phyloP scores from a whole-genome alignment of 2,329 filamentous ascomycete genomes.

The Ophiosphaerella narmari region DNA sequence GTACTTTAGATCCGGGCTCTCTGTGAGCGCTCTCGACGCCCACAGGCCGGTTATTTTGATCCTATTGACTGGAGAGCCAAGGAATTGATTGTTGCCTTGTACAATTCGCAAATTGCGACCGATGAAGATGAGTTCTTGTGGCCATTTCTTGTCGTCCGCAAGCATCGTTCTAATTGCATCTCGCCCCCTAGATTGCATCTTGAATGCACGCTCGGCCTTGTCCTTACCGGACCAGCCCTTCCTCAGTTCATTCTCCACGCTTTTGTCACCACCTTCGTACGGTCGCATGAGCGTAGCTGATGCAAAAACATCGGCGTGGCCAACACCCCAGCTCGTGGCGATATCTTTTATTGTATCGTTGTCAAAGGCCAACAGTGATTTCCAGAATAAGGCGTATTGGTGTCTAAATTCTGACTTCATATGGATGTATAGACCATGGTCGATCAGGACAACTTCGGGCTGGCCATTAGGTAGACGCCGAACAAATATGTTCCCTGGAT shows the following conservation, averaged over 20 bases:
- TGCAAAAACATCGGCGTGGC: slow-evolving; percentile 87
- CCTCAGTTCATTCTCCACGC: slow-evolving; percentile 64
- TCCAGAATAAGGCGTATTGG: slow-evolving; percentile 92
- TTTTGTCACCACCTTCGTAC: slow-evolving; percentile 81
- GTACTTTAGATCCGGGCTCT: slow-evolving; percentile 68
- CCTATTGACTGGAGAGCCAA: slow-evolving; percentile 85
- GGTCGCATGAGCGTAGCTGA: slow-evolving; percentile 87
- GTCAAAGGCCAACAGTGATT: slow-evolving; percentile 90
- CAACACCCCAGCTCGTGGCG: slow-evolving; percentile 82
- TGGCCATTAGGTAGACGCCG: slow-evolving; percentile 80
- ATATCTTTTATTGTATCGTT: slow-evolving; percentile 76
- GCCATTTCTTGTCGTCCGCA: slow-evolving; percentile 84
- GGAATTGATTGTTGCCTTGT: slow-evolving; percentile 88
- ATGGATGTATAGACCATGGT: slow-evolving; percentile 94
- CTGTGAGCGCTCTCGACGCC: slow-evolving; percentile 82
- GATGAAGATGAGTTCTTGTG: slow-evolving; percentile 89
- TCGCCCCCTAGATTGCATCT: slow-evolving; percentile 76
- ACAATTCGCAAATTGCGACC: slow-evolving; percentile 91
- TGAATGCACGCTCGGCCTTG: slow-evolving; percentile 67
- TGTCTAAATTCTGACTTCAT: slow-evolving; percentile 83
- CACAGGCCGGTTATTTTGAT: slow-evolving; percentile 93
- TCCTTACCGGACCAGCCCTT: slow-evolving; percentile 59
- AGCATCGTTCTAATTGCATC: slow-evolving; percentile 78
- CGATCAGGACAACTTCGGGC: slow-evolving; percentile 90
- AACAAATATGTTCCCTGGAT: slow-evolving; percentile 97